Percentiles rank a stretch among this genome's conserved stretches.
phyloP scores from a whole-genome alignment of 2,329 filamentous ascomycete species.

The Xylariomycetidae sp. region DNA sequence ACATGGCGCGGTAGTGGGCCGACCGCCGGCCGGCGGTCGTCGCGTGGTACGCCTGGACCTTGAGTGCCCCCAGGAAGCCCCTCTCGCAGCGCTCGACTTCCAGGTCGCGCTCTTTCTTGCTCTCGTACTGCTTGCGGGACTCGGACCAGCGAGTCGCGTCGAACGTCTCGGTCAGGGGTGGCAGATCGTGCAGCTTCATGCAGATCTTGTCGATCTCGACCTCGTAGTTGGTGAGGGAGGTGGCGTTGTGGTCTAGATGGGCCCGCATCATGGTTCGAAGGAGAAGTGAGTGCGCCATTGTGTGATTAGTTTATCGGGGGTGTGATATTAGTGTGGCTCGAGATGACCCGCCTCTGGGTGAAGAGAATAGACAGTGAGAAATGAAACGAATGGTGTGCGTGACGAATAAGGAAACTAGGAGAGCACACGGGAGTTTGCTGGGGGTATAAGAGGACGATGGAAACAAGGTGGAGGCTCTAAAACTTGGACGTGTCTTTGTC shows the following conservation, averaged over 20 bases:
- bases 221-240: slow-evolving; percentile 13
- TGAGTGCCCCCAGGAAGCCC: slow-evolving; percentile 2
- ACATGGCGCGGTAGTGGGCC: slow-evolving; percentile 3
- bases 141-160: slow-evolving; percentile 10
- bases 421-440: too few relatives aligned
- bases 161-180: slow-evolving; percentile 6
- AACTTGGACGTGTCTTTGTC: too few relatives aligned
- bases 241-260: slow-evolving; percentile 7
- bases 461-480: too few relatives aligned
- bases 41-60: not conserved
- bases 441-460: too few relatives aligned
- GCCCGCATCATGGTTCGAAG: slow-evolving; percentile 10
- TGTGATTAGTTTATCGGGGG: too few relatives aligned
- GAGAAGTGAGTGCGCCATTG: slow-evolving; percentile 15
- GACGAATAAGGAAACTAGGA: too few relatives aligned
- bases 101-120: slow-evolving; percentile 6
- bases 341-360: too few relatives aligned
- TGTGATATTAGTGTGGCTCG: too few relatives aligned
- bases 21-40: too few relatives aligned
- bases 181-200: slow-evolving; percentile 6
- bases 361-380: too few relatives aligned
- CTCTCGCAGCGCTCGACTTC: slow-evolving; percentile 3
- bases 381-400: too few relatives aligned
- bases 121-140: slow-evolving; percentile 12
- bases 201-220: slow-evolving; percentile 10